Percentiles rank a stretch among this genome's conserved stretches.
phyloP scores from a whole-genome alignment of 1,139 yeast genomes.

The Scheffersomyces cryptocercus region DNA sequence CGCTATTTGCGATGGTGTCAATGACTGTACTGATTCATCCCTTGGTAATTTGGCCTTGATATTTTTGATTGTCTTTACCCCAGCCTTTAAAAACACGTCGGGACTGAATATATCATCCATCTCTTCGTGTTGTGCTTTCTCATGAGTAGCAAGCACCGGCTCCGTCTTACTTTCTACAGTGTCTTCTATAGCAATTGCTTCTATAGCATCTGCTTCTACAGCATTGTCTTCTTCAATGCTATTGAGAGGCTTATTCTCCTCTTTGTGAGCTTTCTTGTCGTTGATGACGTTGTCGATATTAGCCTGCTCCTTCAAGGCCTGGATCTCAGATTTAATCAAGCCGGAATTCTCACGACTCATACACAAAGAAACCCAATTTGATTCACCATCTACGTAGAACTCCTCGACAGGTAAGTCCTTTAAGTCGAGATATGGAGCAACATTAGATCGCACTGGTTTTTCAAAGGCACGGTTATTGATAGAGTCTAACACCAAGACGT shows the following conservation, averaged over 20 bases:
- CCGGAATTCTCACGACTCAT: constrained; percentile 27
- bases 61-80: constrained; percentile 6
- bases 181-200: neutral
- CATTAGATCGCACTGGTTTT: neutral
- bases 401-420: constrained; percentile 19
- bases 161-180: neutral
- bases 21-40: constrained; percentile 27
- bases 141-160: neutral
- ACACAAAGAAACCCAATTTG: constrained; percentile 33
- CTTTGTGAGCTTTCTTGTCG: no score
- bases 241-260: neutral
- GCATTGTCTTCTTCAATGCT: neutral
- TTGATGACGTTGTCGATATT: neutral
- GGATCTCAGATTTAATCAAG: constrained; percentile 19
- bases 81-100: constrained; percentile 14
- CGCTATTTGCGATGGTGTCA: constrained; percentile 32
- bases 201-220: neutral
- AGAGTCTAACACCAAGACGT: constrained; percentile 13
- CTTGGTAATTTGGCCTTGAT: no score
- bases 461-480: constrained; percentile 2
- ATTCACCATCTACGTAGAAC: constrained; percentile 31
- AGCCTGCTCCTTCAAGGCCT: constrained; percentile 19
- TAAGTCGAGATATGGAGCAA: constrained; percentile 9
- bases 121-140: neutral
- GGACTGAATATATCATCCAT: constrained; percentile 5